Base-by-base conservation (phyloP, 108 stramenopile genomes). In the Cylindrotheca fusiformis region DNA sequence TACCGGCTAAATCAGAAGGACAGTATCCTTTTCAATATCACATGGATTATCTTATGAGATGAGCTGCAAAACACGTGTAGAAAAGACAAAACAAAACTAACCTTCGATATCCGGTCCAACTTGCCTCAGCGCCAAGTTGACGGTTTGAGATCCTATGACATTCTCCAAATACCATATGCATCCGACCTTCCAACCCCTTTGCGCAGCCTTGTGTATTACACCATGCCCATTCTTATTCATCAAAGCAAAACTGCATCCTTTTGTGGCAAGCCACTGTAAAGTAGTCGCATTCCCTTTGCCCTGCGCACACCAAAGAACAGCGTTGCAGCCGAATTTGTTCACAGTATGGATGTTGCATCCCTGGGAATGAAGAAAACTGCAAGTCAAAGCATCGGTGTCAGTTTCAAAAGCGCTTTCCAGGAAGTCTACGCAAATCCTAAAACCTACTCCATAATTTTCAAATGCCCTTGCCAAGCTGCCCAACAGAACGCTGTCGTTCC, bases 401-500 rank as follows among this genome's bases (percentile, higher is more conserved):
- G n/a, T n/a, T n/a, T n/a, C n/a, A n/a, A n/a, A n/a, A n/a, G n/a
- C n/a, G n/a, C n/a, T n/a, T n/a, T n/a, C n/a, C n/a, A n/a, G n/a
- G n/a, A n/a, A n/a, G n/a, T n/a, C n/a, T n/a, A n/a, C n/a, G n/a
- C n/a, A n/a, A n/a, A n/a, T n/a, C n/a, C n/a, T 41, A 41, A 41
- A 10, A 41, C 36, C 14, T 14, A 82, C 23, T 80, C 58, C 86
- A 94, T 85, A 17, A 91, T 62, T 17, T 63, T 54, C 19, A 86
- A 54, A 67, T 95, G 87, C 0, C 88, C 87, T 66, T 91, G 88
- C 91, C 91, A 95, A 5, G 74, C 67, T 10, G 94, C 89, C 84
- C 90, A 93, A 48, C 90, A 78, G 62, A 95, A 89, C 22, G 94
- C 90, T 1, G 91, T 89, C 2, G 93, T 94, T 6, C 93, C 93